Percentiles rank a stretch among this genome's conserved stretches.
These are phyloP conservation scores for Monilinia polystroma DNA, from an alignment of 2,329 filamentous ascomycete genomes.

Conservation along the genomic window DNA sequence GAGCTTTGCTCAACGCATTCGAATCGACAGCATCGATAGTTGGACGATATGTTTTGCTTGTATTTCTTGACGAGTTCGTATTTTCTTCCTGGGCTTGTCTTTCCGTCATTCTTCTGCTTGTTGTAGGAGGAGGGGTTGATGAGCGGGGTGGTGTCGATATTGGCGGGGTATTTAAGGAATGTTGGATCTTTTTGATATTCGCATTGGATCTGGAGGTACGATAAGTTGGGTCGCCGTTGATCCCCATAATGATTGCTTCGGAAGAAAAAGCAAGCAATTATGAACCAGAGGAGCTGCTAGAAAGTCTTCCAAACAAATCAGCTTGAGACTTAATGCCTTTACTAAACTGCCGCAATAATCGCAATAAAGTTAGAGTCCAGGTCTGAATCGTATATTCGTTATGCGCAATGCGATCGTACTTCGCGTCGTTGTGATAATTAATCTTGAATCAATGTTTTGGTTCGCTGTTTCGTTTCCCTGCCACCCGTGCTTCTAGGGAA, in stretches of 20 bases:
- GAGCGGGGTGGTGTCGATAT: conserved; percentile 38
- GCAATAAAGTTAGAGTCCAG: background rate
- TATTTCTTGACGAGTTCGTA: conserved; percentile 25
- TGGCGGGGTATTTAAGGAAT: conserved; percentile 36
- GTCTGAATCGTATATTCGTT: background rate
- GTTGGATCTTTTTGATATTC: conserved; percentile 32
- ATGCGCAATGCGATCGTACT: conserved; percentile 22
- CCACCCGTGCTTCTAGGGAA: conserved; percentile 15
- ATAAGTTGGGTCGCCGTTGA: conserved; percentile 32
- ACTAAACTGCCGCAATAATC: conserved; percentile 11
- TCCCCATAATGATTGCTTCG: conserved; percentile 33
- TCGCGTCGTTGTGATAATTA: conserved; percentile 16
- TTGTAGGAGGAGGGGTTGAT: conserved; percentile 37
- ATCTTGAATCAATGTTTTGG: conserved; percentile 16
- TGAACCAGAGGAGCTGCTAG: conserved; percentile 3
- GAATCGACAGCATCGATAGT: conserved; percentile 47
- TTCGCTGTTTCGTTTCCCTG: conserved; percentile 19
- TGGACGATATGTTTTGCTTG: conserved; percentile 28
- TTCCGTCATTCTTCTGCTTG: conserved; percentile 37
- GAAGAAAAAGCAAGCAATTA: conserved; percentile 14
- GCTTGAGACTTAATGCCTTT: background rate
- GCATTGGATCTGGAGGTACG: conserved; percentile 32
- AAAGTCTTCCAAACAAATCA: conserved; percentile 4
- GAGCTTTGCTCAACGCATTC: conserved; percentile 57
- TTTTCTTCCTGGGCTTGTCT: conserved; percentile 34